Evolutionary conservation across 352 stramenopile species (phyloP).

Genomic region (Globisporangium viniferum): DNA sequence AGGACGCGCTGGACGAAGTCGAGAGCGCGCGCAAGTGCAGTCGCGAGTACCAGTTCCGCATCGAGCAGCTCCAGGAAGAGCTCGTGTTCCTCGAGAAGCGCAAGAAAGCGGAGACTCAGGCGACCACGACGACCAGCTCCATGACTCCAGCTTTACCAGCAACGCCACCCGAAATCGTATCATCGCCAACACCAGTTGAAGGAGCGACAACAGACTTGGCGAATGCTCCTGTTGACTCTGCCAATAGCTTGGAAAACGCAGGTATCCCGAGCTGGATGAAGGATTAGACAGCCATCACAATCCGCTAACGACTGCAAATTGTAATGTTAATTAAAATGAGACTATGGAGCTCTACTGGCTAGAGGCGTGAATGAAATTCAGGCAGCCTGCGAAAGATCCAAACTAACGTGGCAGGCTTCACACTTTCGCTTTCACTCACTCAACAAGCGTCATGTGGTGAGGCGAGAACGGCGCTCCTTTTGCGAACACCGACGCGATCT

Average conservation of each 20-base stretch:
- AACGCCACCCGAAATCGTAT: neutral
- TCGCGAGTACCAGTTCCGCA: conserved; percentile 58
- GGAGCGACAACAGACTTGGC: neutral
- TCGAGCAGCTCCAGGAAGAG: conserved; percentile 71
- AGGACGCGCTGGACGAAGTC: conserved; percentile 41
- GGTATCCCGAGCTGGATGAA: conserved; percentile 46
- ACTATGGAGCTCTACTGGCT: neutral
- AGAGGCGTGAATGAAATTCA: no score
- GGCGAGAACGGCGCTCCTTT: conserved; percentile 22
- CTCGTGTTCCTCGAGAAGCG: conserved; percentile 57
- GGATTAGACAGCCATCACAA: conserved; percentile 10
- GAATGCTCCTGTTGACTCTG: neutral
- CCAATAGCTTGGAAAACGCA: conserved; percentile 14
- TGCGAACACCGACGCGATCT: conserved; percentile 36
- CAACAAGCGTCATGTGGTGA: conserved; percentile 19
- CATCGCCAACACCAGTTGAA: conserved; percentile 8
- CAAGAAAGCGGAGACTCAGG: conserved; percentile 14
- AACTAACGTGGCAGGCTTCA: no score
- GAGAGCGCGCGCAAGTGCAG: conserved; percentile 44
- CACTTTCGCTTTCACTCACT: neutral
- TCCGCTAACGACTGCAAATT: neutral
- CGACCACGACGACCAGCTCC: neutral
- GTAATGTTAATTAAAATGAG: neutral
- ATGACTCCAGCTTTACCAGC: neutral
- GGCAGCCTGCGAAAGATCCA: no score